Evolutionary conservation across 495 filamentous ascomycete genomes (phyloP).

Genomic region (Chaetomidium leptoderma): DNA sequence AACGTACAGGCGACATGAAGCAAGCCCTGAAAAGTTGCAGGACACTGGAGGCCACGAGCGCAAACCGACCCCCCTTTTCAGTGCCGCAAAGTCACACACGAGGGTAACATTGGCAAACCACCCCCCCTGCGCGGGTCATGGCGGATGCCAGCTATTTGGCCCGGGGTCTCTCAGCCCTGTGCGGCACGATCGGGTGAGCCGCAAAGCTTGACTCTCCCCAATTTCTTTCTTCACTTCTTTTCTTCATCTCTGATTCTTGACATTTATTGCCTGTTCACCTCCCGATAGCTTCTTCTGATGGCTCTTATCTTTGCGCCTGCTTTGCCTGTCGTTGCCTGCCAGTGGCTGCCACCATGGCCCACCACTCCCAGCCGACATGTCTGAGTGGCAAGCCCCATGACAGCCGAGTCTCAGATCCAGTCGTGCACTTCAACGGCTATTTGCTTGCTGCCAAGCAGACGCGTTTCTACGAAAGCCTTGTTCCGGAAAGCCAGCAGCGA

Average conservation of each 20-base stretch:
- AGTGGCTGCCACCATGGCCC: not conserved
- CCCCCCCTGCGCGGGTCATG: not conserved
- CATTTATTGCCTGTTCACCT: too few relatives aligned
- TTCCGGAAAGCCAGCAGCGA: slow-evolving; percentile 20
- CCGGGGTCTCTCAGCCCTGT: not conserved
- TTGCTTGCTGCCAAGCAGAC: slow-evolving; percentile 18
- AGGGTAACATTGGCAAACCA: not conserved
- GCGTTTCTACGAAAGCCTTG: slow-evolving; percentile 24
- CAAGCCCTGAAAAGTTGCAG: too few relatives aligned
- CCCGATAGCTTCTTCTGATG: not conserved
- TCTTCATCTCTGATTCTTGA: not conserved
- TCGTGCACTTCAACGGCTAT: slow-evolving; percentile 30
- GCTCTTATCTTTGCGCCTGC: not conserved
- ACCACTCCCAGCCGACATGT: slow-evolving; percentile 21
- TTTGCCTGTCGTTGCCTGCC: not conserved
- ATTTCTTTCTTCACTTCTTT: not conserved
- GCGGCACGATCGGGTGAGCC: not conserved
- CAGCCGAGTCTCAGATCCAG: slow-evolving; percentile 23
- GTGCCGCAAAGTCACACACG: not conserved
- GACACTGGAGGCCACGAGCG: too few relatives aligned
- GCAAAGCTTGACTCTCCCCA: slow-evolving; percentile 1
- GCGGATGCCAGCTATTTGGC: not conserved
- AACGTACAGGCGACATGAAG: too few relatives aligned
- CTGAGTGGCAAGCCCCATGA: slow-evolving; percentile 27
- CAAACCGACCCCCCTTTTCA: too few relatives aligned